Evolutionary conservation across 495 filamentous ascomycete species (phyloP).

Genomic region (Poronia punctata): DNA sequence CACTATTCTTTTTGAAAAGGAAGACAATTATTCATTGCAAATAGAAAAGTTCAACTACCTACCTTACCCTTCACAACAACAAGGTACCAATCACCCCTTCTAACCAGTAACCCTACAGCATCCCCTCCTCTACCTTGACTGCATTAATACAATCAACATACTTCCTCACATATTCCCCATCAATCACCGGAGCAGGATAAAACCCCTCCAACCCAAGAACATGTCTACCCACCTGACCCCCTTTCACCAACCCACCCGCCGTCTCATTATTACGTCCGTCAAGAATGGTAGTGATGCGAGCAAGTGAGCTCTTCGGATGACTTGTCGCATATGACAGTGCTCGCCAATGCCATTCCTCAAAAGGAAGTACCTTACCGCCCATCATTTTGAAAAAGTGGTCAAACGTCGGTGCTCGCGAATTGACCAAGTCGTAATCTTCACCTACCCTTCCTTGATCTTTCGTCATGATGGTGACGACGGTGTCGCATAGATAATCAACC

Average conservation of each 20-base stretch:
- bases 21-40: too few relatives aligned
- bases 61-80: too few relatives aligned
- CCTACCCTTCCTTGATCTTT: conserved; percentile 18
- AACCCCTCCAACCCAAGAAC: conserved; percentile 14
- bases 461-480: conserved; percentile 22
- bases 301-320: conserved; percentile 17
- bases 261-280: conserved; percentile 21
- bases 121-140: too few relatives aligned
- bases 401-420: conserved; percentile 15
- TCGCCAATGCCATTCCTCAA: conserved; percentile 15
- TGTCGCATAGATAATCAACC: conserved; percentile 24
- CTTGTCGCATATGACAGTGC: conserved; percentile 18
- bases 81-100: too few relatives aligned
- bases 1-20: too few relatives aligned
- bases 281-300: conserved; percentile 21
- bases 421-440: conserved; percentile 24
- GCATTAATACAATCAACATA: conserved; percentile 9
- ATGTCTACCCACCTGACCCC: conserved; percentile 15
- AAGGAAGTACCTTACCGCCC: conserved; percentile 13
- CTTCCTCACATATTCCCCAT: conserved; percentile 14
- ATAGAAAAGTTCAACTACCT: too few relatives aligned
- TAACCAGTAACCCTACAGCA: too few relatives aligned
- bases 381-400: conserved; percentile 21
- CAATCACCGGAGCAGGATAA: conserved; percentile 18
- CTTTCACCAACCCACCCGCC: conserved; percentile 19